Base-by-base conservation (phyloP, 1,284 basidiomycete species). In the Microbotryomycetes sp. region DNA sequence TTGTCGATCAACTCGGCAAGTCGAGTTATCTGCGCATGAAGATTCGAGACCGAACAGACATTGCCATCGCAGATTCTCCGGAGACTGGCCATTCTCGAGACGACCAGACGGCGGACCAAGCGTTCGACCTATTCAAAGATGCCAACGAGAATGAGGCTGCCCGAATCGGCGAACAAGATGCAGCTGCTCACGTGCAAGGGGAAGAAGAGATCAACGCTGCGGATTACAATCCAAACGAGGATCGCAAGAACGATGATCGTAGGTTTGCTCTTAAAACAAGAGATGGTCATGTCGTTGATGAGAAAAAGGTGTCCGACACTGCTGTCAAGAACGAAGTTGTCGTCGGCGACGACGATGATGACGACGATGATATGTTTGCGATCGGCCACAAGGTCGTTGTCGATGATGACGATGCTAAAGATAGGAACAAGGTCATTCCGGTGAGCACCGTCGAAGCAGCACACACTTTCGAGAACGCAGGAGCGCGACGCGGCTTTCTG, bases 291-390 rank as follows among this genome's bases (percentile, higher is more conserved):
- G 67, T 9, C 79, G 85, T 16, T 80, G 77, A 15, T 66, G 70
- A 16, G 76, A 74, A 48, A 71, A 77, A 36, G 75, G 77, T 28
- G 80, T 79, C 42, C 57, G 76, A 84, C 54, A 84, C 84, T 57
- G 74, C 75, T 52, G 82, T 83, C 5, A 80, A 81, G 22, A 81
- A 80, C 22, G 82, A 76, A 26, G 78, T 79, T 22, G 76, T 81
- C 19, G 81, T 81, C 45, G 84, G 84, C 14, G 85, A 84, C 14
- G 88, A 87, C 14, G 74, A 76, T 5, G 79, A 80, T 7, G 88
- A 92, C 52, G 80, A 91, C 4, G 87, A 92, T 64, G 89, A 93
- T 74, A 89, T 92, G 90, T 94, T 94, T 71, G 86, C 89, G 12
- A 80, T 88, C 36, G 78, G 79, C 28, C 75, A 80, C 2, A 78